A percentile compares a stretch with the other conserved stretches of the same genome.
phyloP scores from a whole-genome alignment of 306 rosid genomes.

The Castanea sativa region DNA sequence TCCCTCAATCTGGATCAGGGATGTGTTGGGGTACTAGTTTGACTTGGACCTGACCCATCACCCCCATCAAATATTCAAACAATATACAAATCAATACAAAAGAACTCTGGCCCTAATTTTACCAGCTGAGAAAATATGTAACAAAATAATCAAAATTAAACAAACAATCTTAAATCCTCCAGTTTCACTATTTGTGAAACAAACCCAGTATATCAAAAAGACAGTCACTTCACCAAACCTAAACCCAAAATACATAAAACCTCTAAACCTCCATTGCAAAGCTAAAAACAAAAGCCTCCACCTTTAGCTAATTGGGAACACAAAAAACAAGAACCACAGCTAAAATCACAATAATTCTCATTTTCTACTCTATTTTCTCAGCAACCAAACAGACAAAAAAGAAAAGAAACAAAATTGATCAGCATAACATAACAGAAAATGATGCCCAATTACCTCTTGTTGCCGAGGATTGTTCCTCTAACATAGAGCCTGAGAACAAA shows the following conservation, averaged over 20 bases:
- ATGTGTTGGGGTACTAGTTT: slow-evolving; percentile 85
- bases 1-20: slow-evolving; percentile 82
- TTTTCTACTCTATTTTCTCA: neutral
- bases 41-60: slow-evolving; percentile 71
- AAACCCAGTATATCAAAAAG: neutral
- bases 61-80: neutral
- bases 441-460: slow-evolving; percentile 62
- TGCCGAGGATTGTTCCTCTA: slow-evolving; percentile 85
- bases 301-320: neutral
- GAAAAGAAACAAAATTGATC: neutral
- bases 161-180: neutral
- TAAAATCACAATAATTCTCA: neutral
- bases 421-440: neutral
- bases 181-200: neutral
- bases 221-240: neutral
- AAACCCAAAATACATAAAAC: neutral
- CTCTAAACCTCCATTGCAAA: no score
- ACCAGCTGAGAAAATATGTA: neutral
- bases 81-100: neutral
- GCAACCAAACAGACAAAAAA: neutral
- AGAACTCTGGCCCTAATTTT: neutral
- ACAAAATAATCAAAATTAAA: neutral
- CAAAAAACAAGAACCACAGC: neutral
- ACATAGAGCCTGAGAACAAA: slow-evolving; percentile 60
- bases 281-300: neutral